Evolutionary conservation across 2,329 filamentous ascomycete species (phyloP).

Genomic region (Neonectria faginata): DNA sequence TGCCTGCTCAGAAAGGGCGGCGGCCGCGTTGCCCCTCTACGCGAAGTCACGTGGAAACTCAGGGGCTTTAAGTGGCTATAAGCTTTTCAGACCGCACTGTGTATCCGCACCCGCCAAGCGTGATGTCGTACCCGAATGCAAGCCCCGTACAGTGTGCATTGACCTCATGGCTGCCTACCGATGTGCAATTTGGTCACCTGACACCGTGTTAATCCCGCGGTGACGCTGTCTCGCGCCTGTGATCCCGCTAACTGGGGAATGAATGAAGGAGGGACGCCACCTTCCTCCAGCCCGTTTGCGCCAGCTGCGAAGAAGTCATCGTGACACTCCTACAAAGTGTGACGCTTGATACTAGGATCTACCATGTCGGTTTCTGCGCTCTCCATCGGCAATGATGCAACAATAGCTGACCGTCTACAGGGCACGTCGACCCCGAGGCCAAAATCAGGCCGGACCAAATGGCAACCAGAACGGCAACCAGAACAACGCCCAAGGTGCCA

Average conservation of each 20-base stretch:
- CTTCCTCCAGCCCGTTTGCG: conserved; percentile 34
- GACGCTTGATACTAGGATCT: not conserved
- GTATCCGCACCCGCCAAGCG: not conserved
- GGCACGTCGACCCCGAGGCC: conserved; percentile 31
- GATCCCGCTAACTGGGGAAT: conserved; percentile 33
- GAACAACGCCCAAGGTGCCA: too few species aligned
- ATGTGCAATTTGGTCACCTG: conserved; percentile 43
- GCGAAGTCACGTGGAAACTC: conserved; percentile 49
- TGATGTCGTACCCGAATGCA: not conserved
- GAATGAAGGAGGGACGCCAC: conserved; percentile 38
- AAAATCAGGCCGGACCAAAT: conserved; percentile 25
- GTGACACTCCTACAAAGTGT: not conserved
- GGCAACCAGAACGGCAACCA: conserved; percentile 29
- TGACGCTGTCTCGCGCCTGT: conserved; percentile 30
- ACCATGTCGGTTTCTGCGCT: conserved; percentile 31
- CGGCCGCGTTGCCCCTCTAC: conserved; percentile 46
- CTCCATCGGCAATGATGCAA: conserved; percentile 1
- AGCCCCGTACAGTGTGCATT: conserved; percentile 22
- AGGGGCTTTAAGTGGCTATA: conserved; percentile 31
- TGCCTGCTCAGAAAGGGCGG: conserved; percentile 28
- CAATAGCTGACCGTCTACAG: conserved; percentile 33
- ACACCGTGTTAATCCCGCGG: conserved; percentile 51
- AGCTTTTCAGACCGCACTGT: conserved; percentile 23
- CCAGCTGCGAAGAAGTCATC: conserved; percentile 12
- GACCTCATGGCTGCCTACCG: conserved; percentile 1